Percentiles rank a stretch among this genome's conserved stretches.
These are phyloP conservation scores for Luvunga scandens DNA, from an alignment of 345 rosid genomes.

Conservation along the genomic window DNA sequence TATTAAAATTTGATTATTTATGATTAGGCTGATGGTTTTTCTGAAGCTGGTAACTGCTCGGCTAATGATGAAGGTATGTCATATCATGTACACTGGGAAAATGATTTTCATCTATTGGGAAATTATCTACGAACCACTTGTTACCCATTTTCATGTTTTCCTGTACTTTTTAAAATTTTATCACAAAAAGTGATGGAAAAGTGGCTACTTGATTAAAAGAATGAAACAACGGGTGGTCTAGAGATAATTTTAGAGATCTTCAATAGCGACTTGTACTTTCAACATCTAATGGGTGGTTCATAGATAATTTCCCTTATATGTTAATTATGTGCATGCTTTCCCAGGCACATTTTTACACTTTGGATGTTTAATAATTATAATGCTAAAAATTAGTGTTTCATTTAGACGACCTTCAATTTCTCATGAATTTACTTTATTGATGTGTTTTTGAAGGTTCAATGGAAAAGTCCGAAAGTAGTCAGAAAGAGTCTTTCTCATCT, in stretches of 20 bases:
- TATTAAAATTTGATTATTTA: background rate
- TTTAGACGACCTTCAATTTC: background rate
- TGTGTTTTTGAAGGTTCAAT: slow-evolving; percentile 23
- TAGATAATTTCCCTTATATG: no score
- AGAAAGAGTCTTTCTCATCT: slow-evolving; percentile 21
- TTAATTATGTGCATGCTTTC: no score
- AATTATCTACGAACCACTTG: no score
- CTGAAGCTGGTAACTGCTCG: slow-evolving; percentile 19
- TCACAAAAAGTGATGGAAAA: no score
- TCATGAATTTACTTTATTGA: background rate
- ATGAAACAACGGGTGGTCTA: no score
- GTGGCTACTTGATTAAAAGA: no score
- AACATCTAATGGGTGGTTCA: no score
- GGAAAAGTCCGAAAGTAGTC: slow-evolving; percentile 20
- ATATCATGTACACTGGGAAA: background rate
- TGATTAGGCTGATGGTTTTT: slow-evolving; percentile 29
- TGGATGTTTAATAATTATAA: background rate
- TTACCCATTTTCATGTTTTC: no score
- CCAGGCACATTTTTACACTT: no score
- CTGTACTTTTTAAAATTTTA: no score
- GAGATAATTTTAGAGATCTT: no score
- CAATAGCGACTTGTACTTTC: no score
- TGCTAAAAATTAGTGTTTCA: background rate
- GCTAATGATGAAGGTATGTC: slow-evolving; percentile 27
- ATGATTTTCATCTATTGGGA: background rate